A percentile compares a stretch with the other conserved stretches of the same genome.
These are phyloP conservation scores for Lizonia empirigonia DNA, from an alignment of 2,329 filamentous ascomycete species.

Conservation along the genomic window DNA sequence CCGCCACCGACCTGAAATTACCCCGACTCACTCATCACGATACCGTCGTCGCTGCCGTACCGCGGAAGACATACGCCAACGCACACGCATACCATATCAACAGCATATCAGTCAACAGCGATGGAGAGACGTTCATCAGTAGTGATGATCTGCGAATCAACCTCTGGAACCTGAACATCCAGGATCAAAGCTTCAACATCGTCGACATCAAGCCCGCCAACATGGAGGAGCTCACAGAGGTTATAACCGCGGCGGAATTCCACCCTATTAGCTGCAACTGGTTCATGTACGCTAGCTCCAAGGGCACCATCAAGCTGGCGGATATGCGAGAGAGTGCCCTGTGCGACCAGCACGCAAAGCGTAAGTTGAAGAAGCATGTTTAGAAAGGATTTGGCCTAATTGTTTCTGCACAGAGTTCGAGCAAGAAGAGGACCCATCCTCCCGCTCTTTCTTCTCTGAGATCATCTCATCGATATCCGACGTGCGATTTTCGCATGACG, in stretches of 20 bases:
- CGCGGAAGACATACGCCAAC: constrained; percentile 94
- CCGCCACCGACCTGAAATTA: constrained; percentile 82
- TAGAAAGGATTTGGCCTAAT: background rate
- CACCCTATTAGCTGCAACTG: constrained; percentile 97
- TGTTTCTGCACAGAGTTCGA: constrained; percentile 75
- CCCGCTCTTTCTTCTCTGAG: constrained; percentile 98
- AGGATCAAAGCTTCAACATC: constrained; percentile 99
- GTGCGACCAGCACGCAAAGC: constrained; percentile 93
- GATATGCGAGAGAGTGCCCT: constrained; percentile 98
- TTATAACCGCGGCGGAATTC: constrained; percentile 97
- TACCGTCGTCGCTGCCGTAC: constrained; percentile 95
- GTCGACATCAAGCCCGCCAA: constrained; percentile 99
- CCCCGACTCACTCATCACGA: constrained; percentile 97
- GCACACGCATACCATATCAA: constrained; percentile 99
- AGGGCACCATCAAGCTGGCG: constrained; percentile 97
- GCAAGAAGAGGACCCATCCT: constrained; percentile 95
- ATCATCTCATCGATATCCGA: constrained; percentile 99
- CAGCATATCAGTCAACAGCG: constrained; percentile 99
- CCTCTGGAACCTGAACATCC: constrained; percentile 98
- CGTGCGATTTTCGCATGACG: constrained; percentile 95
- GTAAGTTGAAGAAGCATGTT: constrained; percentile 60
- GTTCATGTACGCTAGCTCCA: constrained; percentile 99
- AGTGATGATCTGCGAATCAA: constrained; percentile 98
- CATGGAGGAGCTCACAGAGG: constrained; percentile 99
- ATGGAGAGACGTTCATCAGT: constrained; percentile 98